Evolutionary conservation across 2,329 filamentous ascomycete genomes (phyloP).

Genomic region (Pyricularia grisea): DNA sequence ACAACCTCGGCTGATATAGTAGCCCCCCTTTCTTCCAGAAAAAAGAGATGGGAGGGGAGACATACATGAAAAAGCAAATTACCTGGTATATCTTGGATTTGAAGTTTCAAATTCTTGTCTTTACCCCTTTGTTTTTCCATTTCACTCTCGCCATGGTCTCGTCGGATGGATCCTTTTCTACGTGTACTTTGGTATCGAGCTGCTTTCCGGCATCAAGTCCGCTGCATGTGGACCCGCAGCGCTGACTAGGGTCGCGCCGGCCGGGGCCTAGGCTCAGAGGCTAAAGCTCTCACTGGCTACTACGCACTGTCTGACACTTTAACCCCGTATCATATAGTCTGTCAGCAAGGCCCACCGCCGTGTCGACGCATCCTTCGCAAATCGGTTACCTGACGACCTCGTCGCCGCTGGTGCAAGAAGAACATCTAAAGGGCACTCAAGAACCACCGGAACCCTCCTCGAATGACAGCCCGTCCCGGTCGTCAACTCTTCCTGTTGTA

Average conservation of each 20-base stretch:
- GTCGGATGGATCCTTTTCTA: not conserved
- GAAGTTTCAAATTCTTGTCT: not conserved
- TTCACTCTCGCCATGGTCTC: not conserved
- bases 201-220: no score
- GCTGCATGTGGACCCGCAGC: conserved; percentile 1
- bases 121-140: not conserved
- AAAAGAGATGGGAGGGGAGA: not conserved
- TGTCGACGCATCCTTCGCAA: conserved; percentile 54
- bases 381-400: conserved; percentile 60
- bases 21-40: not conserved
- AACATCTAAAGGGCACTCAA: conserved; percentile 36
- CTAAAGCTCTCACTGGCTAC: conserved; percentile 2
- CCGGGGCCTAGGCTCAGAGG: not conserved
- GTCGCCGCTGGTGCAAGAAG: conserved; percentile 55
- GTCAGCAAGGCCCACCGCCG: conserved; percentile 32
- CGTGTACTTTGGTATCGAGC: not conserved
- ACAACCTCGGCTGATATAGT: not conserved
- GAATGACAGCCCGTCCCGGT: conserved; percentile 18
- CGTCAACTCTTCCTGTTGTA: conserved; percentile 26
- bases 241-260: not conserved
- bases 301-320: conserved; percentile 5
- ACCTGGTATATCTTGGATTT: not conserved
- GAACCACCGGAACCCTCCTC: conserved; percentile 20
- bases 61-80: not conserved
- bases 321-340: conserved; percentile 9